These are phyloP conservation scores for Myxozyma mucilagina DNA, from an alignment of 805 yeast species.

Conservation along the genomic window DNA sequence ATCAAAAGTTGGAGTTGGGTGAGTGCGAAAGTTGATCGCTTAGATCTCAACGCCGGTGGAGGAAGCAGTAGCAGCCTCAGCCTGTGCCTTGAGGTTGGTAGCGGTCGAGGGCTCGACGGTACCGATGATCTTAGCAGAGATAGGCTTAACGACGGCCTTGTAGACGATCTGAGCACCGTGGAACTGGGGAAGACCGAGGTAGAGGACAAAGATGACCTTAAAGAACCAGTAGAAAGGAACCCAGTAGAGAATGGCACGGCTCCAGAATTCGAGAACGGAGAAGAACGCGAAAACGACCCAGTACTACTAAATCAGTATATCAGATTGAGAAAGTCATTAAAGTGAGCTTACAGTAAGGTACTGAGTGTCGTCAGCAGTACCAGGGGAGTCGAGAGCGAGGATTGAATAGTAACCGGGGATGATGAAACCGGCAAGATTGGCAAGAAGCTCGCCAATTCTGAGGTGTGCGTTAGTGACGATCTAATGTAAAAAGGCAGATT, in stretches of 20 bases:
- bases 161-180: slow-evolving; percentile 84
- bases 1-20: not conserved
- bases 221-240: slow-evolving; percentile 94
- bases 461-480: not conserved
- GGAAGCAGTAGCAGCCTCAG: slow-evolving; percentile 36
- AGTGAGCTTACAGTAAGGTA: slow-evolving; percentile 47
- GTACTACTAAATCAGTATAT: slow-evolving; percentile 44
- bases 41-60: slow-evolving; percentile 30
- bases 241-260: slow-evolving; percentile 85
- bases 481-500: not conserved
- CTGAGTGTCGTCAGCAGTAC: slow-evolving; percentile 76
- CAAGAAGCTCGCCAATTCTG: slow-evolving; percentile 80
- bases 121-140: slow-evolving; percentile 26
- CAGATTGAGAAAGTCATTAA: too few species aligned
- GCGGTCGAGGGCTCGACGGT: slow-evolving; percentile 19
- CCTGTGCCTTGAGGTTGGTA: slow-evolving; percentile 39
- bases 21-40: not conserved
- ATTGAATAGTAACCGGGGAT: slow-evolving; percentile 89
- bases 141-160: slow-evolving; percentile 50
- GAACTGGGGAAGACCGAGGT: slow-evolving; percentile 82
- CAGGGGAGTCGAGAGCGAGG: slow-evolving; percentile 72
- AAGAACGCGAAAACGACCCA: slow-evolving; percentile 98
- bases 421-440: slow-evolving; percentile 88
- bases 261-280: slow-evolving; percentile 94
- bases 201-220: slow-evolving; percentile 84